phyloP scores from a whole-genome alignment of 2,329 filamentous ascomycete genomes.

The Ascochyta rabiei region DNA sequence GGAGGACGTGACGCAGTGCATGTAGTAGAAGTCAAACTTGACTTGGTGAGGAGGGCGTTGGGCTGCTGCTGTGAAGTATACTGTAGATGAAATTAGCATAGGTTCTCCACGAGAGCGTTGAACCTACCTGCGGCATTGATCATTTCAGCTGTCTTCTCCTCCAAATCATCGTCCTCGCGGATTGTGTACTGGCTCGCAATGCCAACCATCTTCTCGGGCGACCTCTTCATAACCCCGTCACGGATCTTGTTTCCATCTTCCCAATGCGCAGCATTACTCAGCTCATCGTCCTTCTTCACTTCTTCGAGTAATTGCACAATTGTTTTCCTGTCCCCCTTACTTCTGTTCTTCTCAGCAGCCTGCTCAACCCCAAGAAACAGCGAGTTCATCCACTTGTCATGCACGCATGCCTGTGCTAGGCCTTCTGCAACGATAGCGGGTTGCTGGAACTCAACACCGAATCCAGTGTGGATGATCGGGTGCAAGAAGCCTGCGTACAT shows the following conservation, averaged over 20 bases:
- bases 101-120: no score
- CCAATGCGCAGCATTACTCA: constrained; percentile 60
- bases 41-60: constrained; percentile 60
- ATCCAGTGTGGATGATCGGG: constrained; percentile 84
- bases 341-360: constrained; percentile 44
- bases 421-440: constrained; percentile 81
- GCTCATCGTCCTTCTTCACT: constrained; percentile 61
- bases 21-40: constrained; percentile 83
- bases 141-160: constrained; percentile 69
- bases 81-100: constrained; percentile 27
- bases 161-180: constrained; percentile 62
- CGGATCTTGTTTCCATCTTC: constrained; percentile 67
- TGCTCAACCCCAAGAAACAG: constrained; percentile 64
- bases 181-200: constrained; percentile 62
- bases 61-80: constrained; percentile 65
- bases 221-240: constrained; percentile 70
- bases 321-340: constrained; percentile 31
- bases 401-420: constrained; percentile 77
- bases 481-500: constrained; percentile 75
- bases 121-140: constrained; percentile 64
- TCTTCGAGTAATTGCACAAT: constrained; percentile 68
- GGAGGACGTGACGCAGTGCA: constrained; percentile 78
- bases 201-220: constrained; percentile 66
- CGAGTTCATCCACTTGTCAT: constrained; percentile 61
- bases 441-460: constrained; percentile 81